These are phyloP conservation scores for Brettanomyces naardenensis DNA, from an alignment of 805 yeast genomes.

Conservation along the genomic window DNA sequence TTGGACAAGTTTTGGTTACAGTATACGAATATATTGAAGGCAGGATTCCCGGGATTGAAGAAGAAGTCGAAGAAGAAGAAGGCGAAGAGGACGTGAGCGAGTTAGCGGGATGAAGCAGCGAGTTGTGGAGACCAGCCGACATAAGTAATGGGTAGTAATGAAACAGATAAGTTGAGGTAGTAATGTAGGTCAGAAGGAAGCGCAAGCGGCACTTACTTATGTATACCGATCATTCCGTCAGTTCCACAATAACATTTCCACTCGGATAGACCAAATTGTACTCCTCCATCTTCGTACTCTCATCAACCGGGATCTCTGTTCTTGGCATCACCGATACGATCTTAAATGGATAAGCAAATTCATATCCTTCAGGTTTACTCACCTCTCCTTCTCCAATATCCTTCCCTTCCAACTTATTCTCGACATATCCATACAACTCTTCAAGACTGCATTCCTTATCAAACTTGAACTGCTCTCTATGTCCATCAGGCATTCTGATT, in stretches of 20 bases:
- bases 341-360: constrained; percentile 40
- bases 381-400: constrained; percentile 25
- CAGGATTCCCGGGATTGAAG: constrained; percentile 66
- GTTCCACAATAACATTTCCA: constrained; percentile 45
- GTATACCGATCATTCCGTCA: background rate
- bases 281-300: constrained; percentile 28
- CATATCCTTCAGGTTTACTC: constrained; percentile 26
- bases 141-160: background rate
- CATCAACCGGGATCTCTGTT: constrained; percentile 29
- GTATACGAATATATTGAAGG: constrained; percentile 61
- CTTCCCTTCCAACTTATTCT: constrained; percentile 29
- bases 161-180: background rate
- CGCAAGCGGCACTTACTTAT: too few species aligned
- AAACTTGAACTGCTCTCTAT: constrained; percentile 46
- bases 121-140: background rate
- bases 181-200: too few species aligned
- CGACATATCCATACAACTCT: constrained; percentile 68
- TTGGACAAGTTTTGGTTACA: constrained; percentile 72
- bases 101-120: background rate
- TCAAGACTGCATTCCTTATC: constrained; percentile 39
- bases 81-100: constrained; percentile 32
- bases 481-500: constrained; percentile 57
- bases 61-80: constrained; percentile 77
- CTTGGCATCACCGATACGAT: constrained; percentile 55
- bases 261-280: constrained; percentile 49